These are phyloP conservation scores for Saturnispora quitensis DNA, from an alignment of 805 yeast genomes.

Conservation along the genomic window DNA sequence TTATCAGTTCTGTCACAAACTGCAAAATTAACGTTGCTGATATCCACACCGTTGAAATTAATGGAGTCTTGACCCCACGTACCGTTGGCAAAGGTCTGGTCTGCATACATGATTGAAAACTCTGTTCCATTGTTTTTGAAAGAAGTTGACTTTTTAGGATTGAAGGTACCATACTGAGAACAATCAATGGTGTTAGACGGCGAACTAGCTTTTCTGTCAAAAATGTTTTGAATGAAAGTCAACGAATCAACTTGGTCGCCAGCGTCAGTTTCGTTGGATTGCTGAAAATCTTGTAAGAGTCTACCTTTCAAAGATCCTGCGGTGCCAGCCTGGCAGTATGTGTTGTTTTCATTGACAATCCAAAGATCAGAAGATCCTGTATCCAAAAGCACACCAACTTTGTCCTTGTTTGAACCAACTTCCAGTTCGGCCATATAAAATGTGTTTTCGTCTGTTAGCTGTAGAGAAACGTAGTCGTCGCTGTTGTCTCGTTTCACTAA, in stretches of 20 bases:
- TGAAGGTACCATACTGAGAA: constrained; percentile 40
- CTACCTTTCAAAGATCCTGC: constrained; percentile 7
- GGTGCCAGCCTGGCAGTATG: constrained; percentile 30
- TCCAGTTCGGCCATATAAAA: constrained; percentile 38
- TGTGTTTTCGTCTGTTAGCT: constrained; percentile 30
- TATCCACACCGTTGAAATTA: constrained; percentile 37
- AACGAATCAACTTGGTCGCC: background rate
- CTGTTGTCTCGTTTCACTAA: constrained; percentile 18
- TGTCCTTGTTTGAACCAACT: constrained; percentile 52
- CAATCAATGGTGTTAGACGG: constrained; percentile 27
- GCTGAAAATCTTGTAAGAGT: background rate
- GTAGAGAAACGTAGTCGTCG: constrained; percentile 24
- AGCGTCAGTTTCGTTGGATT: background rate
- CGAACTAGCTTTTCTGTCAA: background rate
- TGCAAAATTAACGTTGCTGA: constrained; percentile 56
- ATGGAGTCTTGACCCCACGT: constrained; percentile 59
- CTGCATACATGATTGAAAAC: constrained; percentile 41
- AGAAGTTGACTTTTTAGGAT: constrained; percentile 30
- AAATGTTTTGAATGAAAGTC: background rate
- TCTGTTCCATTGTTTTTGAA: constrained; percentile 33
- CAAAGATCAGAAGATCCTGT: constrained; percentile 73
- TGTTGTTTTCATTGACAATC: constrained; percentile 44
- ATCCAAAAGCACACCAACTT: constrained; percentile 52
- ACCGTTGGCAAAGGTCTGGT: constrained; percentile 39
- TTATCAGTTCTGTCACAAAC: constrained; percentile 61